Base-by-base conservation (phyloP, 805 yeast genomes). In the Candida nitratophila region DNA sequence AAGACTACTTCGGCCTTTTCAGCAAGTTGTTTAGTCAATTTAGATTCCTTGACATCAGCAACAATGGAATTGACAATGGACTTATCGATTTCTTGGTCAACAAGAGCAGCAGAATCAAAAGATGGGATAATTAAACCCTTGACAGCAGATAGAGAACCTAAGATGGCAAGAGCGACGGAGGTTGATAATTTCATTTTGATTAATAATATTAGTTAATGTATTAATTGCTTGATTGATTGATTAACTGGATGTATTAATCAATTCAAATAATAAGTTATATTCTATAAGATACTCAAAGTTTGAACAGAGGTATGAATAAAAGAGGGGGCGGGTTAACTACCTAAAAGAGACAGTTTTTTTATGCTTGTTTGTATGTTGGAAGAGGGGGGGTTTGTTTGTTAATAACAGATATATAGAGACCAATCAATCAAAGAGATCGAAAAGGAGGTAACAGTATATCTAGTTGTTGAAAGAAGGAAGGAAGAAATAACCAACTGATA, bases 41-140 rank as follows among this genome's bases (percentile, higher is more conserved):
- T 37, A 27, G 30, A n/a, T 17, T 35, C 44, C n/a, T 19, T 32
- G 19, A 42, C 44, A 11, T 42, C 17, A 14, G 36, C 38, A 17
- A 41, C 45, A 27, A 27, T 12, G 29, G 44, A 33, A n/a, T 42
- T 34, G 15, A 44, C 48, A 24, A 27, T 22, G 14, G 34, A 11
- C 21, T 17, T 16, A 6, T 8, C 15, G 11, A 5, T 10, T 7
- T 42, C 37, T 20, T 37, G 41, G 43, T 37, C 34, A 7, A 37
- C n/a, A 17, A 56, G 42, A 37, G 48, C 40, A 27, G 51, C 45
- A 16, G 61, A 58, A 21, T 46, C 50, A 27, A 57, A 50, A 12
- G 45, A 33, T 6, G 91, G 91, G 50, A 83, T 77, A 47, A 83
- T 82, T 57, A 83, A 68, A n/a, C 77, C 77, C 45, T 66, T 60